Evolutionary conservation across 1,284 basidiomycete species (phyloP).

Genomic region (Sutorius eximius): DNA sequence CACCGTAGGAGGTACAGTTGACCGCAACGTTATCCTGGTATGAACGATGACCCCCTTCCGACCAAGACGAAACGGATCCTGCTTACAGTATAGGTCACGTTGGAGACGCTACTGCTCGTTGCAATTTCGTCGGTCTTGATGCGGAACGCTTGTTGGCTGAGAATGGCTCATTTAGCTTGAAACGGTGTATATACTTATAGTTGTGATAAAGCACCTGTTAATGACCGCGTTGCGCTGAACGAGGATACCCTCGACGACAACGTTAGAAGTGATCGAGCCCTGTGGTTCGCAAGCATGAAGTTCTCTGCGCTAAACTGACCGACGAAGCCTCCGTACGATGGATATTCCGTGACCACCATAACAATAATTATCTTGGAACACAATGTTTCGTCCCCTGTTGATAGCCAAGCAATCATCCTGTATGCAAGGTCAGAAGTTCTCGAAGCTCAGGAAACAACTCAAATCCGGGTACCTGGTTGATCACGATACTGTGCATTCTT

Average conservation of each 20-base stretch:
- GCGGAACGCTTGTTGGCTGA: constrained; percentile 1
- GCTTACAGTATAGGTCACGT: neutral
- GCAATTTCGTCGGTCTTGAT: neutral
- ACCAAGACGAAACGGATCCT: neutral
- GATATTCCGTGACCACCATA: neutral
- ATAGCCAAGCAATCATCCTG: neutral
- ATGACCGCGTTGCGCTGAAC: neutral
- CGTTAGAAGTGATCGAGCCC: neutral
- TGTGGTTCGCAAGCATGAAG: neutral
- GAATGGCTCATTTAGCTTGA: neutral
- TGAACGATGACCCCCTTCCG: neutral
- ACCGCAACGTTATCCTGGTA: neutral
- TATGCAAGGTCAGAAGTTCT: neutral
- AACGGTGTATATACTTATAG: neutral
- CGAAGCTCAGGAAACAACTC: neutral
- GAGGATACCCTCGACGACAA: neutral
- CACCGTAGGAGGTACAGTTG: neutral
- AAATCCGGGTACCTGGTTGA: neutral
- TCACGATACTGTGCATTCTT: neutral
- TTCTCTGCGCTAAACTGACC: neutral
- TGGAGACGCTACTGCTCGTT: neutral
- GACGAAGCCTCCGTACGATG: neutral
- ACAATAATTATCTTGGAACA: neutral
- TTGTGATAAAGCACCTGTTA: neutral
- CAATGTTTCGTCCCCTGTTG: neutral